Evolutionary conservation across 2,329 filamentous ascomycete genomes (phyloP), one percentile per base, ranked within the genome.

Genomic region (Gaeumannomyces sp.): DNA sequence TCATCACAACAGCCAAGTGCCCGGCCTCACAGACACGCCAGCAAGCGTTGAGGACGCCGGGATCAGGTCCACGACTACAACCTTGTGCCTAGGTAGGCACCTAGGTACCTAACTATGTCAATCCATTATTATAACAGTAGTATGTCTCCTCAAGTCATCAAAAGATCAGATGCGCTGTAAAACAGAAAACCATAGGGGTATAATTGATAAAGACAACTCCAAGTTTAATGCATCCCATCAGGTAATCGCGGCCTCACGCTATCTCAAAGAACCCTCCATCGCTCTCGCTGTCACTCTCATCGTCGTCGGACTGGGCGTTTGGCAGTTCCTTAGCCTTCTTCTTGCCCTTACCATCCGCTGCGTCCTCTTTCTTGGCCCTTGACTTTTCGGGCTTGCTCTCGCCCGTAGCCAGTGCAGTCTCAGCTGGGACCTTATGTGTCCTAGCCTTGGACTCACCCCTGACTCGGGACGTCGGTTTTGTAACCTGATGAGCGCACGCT

Each of bases 401-500:
- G 35, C 11, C 53, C 28, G 62, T 64, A 25, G 63, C 60, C 27
- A 57, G 59, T 14, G 57, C 60, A 64, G 66, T 56, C 56, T 63
- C 63, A 38, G 66, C 63, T 31, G 65, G 66, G 45, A 62, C 69
- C 70, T 67, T 74, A 69, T 66, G 50, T 31, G 45, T 50, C 50
- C 31, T 62, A 14, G 53, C 31, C 50, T 64, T 13, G 63, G 13
- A 35, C 71, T 70, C 31, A 76, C 68, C 66, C 70, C 27, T 28
- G 29, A 7, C 57, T 31, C 57, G 14, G 66, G 65, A 45, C 56
- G 76, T 66, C 86, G 81, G 69, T 89, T 85, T 63, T 86, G 80
- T 62, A 90, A 71, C 63, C 73, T 76, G 66, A 84, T 80, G 63
- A 90, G 72, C 19, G 80, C 81, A 1, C 77, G 69, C 3, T 73